phyloP scores from a whole-genome alignment of 768 basidiomycete genomes.

The Pleurotus pulmonarius region DNA sequence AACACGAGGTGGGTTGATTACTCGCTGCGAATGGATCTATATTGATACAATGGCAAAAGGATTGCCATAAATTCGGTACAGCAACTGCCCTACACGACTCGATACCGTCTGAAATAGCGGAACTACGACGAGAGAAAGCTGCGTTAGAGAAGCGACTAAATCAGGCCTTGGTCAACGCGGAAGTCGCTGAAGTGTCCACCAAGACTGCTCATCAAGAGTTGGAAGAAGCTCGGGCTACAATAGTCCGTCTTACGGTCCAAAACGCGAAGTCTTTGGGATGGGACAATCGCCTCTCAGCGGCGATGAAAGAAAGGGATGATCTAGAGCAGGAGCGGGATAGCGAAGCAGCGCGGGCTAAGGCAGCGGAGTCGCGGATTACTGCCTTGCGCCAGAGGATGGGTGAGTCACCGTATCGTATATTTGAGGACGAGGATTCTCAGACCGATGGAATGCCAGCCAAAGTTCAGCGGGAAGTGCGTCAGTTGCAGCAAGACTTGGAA shows the following conservation, averaged over 20 bases:
- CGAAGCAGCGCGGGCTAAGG: conserved; percentile 60
- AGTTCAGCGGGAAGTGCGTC: conserved; percentile 61
- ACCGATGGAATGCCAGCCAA: conserved; percentile 43
- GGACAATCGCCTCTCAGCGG: conserved; percentile 60
- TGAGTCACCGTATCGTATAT: conserved; percentile 24
- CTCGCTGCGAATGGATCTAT: not conserved
- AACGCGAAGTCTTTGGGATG: conserved; percentile 68
- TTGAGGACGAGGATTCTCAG: not conserved
- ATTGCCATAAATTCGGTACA: conserved; percentile 17
- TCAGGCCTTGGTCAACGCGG: conserved; percentile 76
- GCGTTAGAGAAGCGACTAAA: conserved; percentile 70
- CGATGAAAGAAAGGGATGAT: conserved; percentile 79
- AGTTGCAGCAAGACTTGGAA: conserved; percentile 62
- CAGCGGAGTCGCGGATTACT: conserved; percentile 64
- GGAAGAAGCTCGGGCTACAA: conserved; percentile 63
- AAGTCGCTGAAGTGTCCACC: conserved; percentile 76
- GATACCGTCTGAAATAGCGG: conserved; percentile 17
- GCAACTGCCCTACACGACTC: conserved; percentile 26
- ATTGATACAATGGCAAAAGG: conserved; percentile 14
- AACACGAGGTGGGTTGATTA: conserved; percentile 51
- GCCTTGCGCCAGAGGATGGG: conserved; percentile 67
- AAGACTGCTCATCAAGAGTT: conserved; percentile 72
- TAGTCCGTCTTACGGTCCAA: conserved; percentile 65
- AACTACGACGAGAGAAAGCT: conserved; percentile 54
- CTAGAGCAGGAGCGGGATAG: conserved; percentile 78